phyloP scores from a whole-genome alignment of 352 stramenopile genomes.

The Globisporangium nodosum region DNA sequence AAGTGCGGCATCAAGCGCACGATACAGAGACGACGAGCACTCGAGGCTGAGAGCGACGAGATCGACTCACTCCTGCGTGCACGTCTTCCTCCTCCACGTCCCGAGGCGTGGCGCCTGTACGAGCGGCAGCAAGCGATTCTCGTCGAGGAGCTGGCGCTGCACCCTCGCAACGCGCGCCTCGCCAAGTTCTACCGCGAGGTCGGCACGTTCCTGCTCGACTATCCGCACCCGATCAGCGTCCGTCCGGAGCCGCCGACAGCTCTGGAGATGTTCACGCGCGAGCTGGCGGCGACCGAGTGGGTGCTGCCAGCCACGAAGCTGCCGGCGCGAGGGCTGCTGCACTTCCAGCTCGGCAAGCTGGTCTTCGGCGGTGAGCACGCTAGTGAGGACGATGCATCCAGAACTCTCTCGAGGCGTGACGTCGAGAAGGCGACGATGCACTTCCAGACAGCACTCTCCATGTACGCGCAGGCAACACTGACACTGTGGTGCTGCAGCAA shows the following conservation, averaged over 20 bases:
- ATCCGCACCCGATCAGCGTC: constrained; percentile 3
- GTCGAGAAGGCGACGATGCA: constrained; percentile 20
- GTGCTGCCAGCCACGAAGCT: constrained; percentile 29
- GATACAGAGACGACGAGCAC: constrained; percentile 4
- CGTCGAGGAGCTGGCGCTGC: constrained; percentile 15
- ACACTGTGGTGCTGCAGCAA: not conserved
- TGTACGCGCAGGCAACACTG: constrained; percentile 18
- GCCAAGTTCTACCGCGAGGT: constrained; percentile 28
- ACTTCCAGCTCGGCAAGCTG: constrained; percentile 43
- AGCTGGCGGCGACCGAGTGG: constrained; percentile 35
- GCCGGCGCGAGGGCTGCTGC: constrained; percentile 33
- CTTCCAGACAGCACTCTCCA: constrained; percentile 27
- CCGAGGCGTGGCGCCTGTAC: constrained; percentile 20
- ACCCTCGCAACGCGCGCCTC: constrained; percentile 26
- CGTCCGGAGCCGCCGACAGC: not conserved
- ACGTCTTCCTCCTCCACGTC: not conserved
- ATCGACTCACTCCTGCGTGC: constrained; percentile 2
- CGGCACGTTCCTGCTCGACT: constrained; percentile 30
- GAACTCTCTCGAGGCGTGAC: not conserved
- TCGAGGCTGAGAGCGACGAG: constrained; percentile 13
- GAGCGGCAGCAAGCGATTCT: constrained; percentile 22
- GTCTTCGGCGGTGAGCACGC: constrained; percentile 11
- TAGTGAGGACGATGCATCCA: too few relatives aligned
- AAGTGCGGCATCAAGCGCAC: constrained; percentile 15
- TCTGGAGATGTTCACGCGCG: constrained; percentile 20